phyloP scores from a whole-genome alignment of 768 basidiomycete species.

The Hericium rajendrae region DNA sequence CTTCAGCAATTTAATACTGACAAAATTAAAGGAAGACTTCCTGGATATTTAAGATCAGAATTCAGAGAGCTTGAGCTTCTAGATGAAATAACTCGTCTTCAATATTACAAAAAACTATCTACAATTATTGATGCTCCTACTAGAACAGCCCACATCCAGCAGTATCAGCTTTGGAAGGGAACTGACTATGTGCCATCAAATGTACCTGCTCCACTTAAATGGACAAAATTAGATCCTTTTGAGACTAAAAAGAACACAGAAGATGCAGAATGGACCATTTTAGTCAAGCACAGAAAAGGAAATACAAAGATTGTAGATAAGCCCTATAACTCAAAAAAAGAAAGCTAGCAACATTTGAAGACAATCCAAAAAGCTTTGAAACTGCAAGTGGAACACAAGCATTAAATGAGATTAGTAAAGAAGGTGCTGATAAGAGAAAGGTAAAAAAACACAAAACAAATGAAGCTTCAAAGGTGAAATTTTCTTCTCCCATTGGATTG shows the following conservation, averaged over 20 bases:
- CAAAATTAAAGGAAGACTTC: conserved; percentile 6
- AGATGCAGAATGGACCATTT: not conserved
- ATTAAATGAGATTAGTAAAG: not conserved
- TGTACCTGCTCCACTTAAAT: conserved; percentile 1
- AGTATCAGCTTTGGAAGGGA: not conserved
- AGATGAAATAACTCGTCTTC: conserved; percentile 5
- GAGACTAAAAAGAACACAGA: not conserved
- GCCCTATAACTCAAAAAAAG: not conserved
- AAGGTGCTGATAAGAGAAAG: not conserved
- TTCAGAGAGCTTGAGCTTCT: conserved; percentile 11
- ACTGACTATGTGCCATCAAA: not conserved
- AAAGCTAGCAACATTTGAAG: not conserved
- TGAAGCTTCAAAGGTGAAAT: not conserved
- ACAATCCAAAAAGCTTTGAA: not conserved
- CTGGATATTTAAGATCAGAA: conserved; percentile 11
- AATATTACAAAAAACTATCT: not conserved
- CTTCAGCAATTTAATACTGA: conserved; percentile 7
- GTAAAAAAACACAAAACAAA: not conserved
- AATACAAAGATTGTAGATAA: not conserved
- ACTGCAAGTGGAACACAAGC: not conserved
- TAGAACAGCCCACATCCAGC: not conserved
- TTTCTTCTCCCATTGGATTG: not conserved
- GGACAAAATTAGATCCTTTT: not conserved
- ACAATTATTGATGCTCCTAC: not conserved
- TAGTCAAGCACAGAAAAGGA: not conserved